Conservation (phyloP, 2,329 filamentous ascomycete genomes). For the Acrocalymma vagum region DNA sequence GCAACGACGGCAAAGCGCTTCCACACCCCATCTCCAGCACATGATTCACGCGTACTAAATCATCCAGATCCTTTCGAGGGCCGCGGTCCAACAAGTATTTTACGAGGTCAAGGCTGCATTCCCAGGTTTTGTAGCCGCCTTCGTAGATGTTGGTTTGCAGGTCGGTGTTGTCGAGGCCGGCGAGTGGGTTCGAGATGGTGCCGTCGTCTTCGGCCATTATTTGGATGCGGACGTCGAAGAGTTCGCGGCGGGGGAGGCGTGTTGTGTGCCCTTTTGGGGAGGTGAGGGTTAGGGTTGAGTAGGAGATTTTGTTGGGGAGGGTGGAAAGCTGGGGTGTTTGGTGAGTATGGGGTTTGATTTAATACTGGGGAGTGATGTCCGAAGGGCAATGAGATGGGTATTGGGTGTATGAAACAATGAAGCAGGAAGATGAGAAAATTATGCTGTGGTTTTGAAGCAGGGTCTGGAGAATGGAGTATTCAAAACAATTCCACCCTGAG, state of each 20-base stretch:
- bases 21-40: slow-evolving; percentile 76
- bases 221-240: slow-evolving; percentile 84
- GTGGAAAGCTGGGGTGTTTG: slow-evolving; percentile 55
- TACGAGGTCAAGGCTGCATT: slow-evolving; percentile 82
- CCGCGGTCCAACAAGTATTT: slow-evolving; percentile 65
- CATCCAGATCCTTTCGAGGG: slow-evolving; percentile 58
- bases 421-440: too few species aligned
- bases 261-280: slow-evolving; percentile 65
- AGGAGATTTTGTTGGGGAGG: slow-evolving; percentile 79
- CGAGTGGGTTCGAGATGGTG: slow-evolving; percentile 32
- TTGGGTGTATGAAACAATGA: too few species aligned
- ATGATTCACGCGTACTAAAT: slow-evolving; percentile 58
- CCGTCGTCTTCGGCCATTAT: slow-evolving; percentile 74
- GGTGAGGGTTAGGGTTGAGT: slow-evolving; percentile 67
- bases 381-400: background rate
- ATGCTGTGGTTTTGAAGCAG: too few species aligned
- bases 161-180: slow-evolving; percentile 65
- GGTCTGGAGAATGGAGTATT: too few species aligned
- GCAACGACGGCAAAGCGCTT: slow-evolving; percentile 75
- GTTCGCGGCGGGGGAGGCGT: slow-evolving; percentile 74
- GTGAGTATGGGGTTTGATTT: too few species aligned
- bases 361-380: too few species aligned
- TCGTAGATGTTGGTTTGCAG: slow-evolving; percentile 85
- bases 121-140: slow-evolving; percentile 90
- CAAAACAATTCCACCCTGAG: too few species aligned